Percentiles rank a stretch among this genome's conserved stretches.
Evolutionary conservation across 1,139 yeast genomes (phyloP).

Genomic region (Candida sp.): DNA sequence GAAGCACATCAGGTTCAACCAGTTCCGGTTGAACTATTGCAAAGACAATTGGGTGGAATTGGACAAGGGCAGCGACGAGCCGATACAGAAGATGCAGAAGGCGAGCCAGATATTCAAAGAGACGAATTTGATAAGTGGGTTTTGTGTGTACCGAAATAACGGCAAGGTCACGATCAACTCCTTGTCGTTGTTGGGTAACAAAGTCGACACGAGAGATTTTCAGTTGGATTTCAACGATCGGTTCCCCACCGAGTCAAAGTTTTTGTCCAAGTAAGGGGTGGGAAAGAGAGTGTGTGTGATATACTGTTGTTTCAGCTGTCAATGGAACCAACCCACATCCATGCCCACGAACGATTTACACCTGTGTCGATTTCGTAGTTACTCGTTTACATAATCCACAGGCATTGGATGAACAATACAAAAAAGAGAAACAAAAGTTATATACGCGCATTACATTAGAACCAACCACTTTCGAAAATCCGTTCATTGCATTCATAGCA

Average conservation of each 20-base stretch:
- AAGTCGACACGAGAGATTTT: constrained; percentile 5
- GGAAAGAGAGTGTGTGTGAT: too few relatives aligned
- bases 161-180: constrained; percentile 9
- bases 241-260: constrained; percentile 9
- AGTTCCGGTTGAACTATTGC: constrained; percentile 6
- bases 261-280: background rate
- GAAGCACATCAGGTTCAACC: constrained; percentile 10
- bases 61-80: constrained; percentile 8
- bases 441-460: too few relatives aligned
- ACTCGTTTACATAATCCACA: too few relatives aligned
- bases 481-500: too few relatives aligned
- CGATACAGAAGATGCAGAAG: constrained; percentile 1
- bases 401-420: too few relatives aligned
- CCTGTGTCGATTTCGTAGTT: too few relatives aligned
- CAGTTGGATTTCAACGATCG: constrained; percentile 1
- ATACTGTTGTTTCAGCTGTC: too few relatives aligned
- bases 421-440: too few relatives aligned
- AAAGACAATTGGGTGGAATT: constrained; percentile 7
- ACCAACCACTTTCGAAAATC: too few relatives aligned
- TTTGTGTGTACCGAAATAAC: constrained; percentile 10
- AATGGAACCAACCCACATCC: too few relatives aligned
- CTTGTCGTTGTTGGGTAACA: constrained; percentile 5
- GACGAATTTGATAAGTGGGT: constrained; percentile 9
- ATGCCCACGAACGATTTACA: too few relatives aligned
- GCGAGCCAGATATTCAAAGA: constrained; percentile 7